Percentiles rank a stretch among this genome's conserved stretches.
Conservation (phyloP, 2,329 filamentous ascomycete genomes). For the Arthrinium phaeospermum region DNA sequence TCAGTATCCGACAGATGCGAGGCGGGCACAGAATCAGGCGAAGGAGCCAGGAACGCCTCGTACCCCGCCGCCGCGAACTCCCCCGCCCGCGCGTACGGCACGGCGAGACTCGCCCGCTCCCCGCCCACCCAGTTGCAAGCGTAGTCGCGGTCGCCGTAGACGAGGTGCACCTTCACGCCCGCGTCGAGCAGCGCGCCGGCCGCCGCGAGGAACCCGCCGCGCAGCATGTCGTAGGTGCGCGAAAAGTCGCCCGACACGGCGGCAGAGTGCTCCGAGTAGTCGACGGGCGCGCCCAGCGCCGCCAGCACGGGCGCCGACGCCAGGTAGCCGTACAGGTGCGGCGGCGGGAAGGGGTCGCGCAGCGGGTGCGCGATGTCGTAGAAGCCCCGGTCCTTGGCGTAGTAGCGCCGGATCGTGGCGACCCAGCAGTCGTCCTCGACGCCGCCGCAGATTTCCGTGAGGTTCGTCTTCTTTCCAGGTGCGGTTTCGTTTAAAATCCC, state of each 20-base stretch:
- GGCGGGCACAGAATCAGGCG: background rate
- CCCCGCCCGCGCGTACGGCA: slow-evolving; percentile 49
- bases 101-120: slow-evolving; percentile 54
- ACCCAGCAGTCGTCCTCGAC: background rate
- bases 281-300: slow-evolving; percentile 64
- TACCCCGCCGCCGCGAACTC: slow-evolving; percentile 65
- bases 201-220: slow-evolving; percentile 47
- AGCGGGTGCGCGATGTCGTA: slow-evolving; percentile 41
- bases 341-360: slow-evolving; percentile 57
- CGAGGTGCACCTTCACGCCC: slow-evolving; percentile 60
- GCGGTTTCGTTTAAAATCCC: background rate
- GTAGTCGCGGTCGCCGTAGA: slow-evolving; percentile 65
- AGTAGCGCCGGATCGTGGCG: background rate
- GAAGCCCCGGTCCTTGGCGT: slow-evolving; percentile 24
- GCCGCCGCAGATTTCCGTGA: background rate
- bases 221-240: slow-evolving; percentile 38
- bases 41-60: slow-evolving; percentile 55
- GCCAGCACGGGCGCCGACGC: slow-evolving; percentile 61
- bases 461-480: background rate
- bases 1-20: slow-evolving; percentile 49
- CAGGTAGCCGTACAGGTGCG: slow-evolving; percentile 60
- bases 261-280: slow-evolving; percentile 54
- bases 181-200: slow-evolving; percentile 59
- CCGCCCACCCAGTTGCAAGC: slow-evolving; percentile 64
- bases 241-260: slow-evolving; percentile 53